Evolutionary conservation across 495 filamentous ascomycete genomes (phyloP), one percentile per base, ranked within the genome.

Genomic region (Neurospora sp.): DNA sequence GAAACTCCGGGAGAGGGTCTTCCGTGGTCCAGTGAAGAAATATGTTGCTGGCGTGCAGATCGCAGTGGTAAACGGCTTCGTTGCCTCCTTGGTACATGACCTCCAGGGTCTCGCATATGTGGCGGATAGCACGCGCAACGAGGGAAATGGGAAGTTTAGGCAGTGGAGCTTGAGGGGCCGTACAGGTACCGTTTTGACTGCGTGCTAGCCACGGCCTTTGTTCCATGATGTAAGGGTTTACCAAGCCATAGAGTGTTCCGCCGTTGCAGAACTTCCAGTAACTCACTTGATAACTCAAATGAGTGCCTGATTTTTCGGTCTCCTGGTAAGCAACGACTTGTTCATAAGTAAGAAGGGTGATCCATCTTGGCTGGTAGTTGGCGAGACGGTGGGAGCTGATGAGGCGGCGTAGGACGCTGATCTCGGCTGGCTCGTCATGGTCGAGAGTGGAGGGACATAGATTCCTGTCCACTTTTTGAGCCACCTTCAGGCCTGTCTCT

Each of bases 211-310:
- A 62, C 23, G 23, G 23, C 12, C 2, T 31, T 31, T 31, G 54
- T 16, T 62, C 23, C 54, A 37, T 4, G 46, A 20, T 37, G 71
- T 31, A 62, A 8, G 4, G 11, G 0, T 5, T 12, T 0, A 14
- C 2, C 62, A 66, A 39, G 71, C 41, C 62, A n/a, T 11, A 27
- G 5, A 75, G 18, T 1, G 1, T 69, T 14, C 69, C 39, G 8
- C 44, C 46, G 40, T 75, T 75, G 69, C 72, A 75, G 39, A 73
- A 66, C 46, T 66, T 73, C 71, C 66, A 73, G 48, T 73, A 75
- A 18, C 69, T 75, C 4, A 71, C 40, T 6, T 48, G 72, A 4
- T 18, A 4, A 41, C 46, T 69, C 27, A 39, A 20, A 16, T 35
- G 6, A 11, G 1, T 5, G 4, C 62, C 54, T 6, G 12, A 3